Evolutionary conservation across 805 yeast genomes (phyloP).

Genomic region (Clavispora asparagi): DNA sequence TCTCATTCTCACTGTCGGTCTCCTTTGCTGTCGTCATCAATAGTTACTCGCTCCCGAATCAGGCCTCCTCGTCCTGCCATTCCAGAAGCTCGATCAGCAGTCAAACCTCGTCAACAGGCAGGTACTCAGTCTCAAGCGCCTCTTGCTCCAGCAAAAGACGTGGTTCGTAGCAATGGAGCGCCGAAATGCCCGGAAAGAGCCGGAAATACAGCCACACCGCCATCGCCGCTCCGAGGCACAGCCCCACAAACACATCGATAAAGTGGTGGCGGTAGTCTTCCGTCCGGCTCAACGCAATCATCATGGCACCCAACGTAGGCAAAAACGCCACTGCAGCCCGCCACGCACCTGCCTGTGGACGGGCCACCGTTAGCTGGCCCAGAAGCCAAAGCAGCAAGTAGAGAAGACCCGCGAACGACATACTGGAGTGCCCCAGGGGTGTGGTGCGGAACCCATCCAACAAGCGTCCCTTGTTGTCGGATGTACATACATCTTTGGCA

Average conservation of each 20-base stretch:
- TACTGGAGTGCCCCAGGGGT: constrained; percentile 77
- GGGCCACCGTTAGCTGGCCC: constrained; percentile 53
- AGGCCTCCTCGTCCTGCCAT: not conserved
- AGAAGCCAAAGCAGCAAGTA: constrained; percentile 59
- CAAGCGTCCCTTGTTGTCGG: constrained; percentile 37
- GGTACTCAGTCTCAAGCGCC: constrained; percentile 8
- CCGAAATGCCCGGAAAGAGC: constrained; percentile 40
- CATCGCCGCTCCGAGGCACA: constrained; percentile 54
- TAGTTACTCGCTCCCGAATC: too few species aligned
- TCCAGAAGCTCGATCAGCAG: not conserved
- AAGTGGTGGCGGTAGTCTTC: constrained; percentile 94
- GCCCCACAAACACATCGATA: constrained; percentile 74
- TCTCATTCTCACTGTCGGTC: too few species aligned
- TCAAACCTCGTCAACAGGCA: constrained; percentile 9
- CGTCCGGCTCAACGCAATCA: constrained; percentile 81
- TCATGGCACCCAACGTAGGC: constrained; percentile 65
- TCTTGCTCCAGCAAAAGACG: constrained; percentile 16
- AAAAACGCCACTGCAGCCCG: constrained; percentile 46
- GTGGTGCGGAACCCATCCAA: constrained; percentile 77
- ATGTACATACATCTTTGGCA: constrained; percentile 65
- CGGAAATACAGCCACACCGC: constrained; percentile 57
- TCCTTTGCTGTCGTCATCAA: too few species aligned
- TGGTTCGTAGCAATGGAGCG: constrained; percentile 37
- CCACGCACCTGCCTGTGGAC: constrained; percentile 55
- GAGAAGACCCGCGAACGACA: constrained; percentile 64